A percentile compares a stretch with the other conserved stretches of the same genome.
Conservation (phyloP, 78 protist genomes). For the Capsaspora owczarzaki region DNA sequence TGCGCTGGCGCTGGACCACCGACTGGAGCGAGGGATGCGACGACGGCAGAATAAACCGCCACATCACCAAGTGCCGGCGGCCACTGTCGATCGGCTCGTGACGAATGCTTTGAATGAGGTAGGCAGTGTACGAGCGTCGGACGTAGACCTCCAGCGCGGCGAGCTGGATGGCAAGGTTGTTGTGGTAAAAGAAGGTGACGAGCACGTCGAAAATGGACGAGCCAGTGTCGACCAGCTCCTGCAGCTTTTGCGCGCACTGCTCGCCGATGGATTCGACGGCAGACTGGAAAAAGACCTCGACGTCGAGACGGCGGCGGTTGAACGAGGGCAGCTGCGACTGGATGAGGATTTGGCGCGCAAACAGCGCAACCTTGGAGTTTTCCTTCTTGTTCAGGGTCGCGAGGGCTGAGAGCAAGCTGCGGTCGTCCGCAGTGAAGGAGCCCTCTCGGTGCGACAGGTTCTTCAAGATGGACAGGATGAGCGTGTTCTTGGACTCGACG, state of each 20-base stretch:
- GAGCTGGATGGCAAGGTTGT: not conserved
- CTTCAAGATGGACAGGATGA: not conserved
- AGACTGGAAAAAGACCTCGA: conserved; percentile 13
- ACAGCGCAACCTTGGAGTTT: not conserved
- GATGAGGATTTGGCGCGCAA: conserved; percentile 33
- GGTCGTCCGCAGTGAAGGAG: not conserved
- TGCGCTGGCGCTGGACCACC: too few species aligned
- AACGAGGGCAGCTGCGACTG: conserved; percentile 27
- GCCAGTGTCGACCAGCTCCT: conserved; percentile 3
- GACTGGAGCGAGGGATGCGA: conserved; percentile 15
- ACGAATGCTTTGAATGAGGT: conserved; percentile 14
- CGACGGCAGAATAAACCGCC: conserved; percentile 22
- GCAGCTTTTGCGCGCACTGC: not conserved
- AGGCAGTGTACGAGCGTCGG: conserved; percentile 49
- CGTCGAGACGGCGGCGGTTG: conserved; percentile 21
- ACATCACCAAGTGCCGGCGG: conserved; percentile 14
- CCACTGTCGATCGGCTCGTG: not conserved
- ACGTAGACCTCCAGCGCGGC: conserved; percentile 55
- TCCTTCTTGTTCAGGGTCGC: conserved; percentile 7
- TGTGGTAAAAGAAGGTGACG: conserved; percentile 22
- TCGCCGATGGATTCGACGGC: conserved; percentile 21
- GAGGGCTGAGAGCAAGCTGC: conserved; percentile 1
- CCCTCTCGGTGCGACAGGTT: not conserved
- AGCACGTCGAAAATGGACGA: conserved; percentile 19
- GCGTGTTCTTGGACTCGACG: conserved; percentile 11